Base-by-base conservation (phyloP, 257 asterid genomes). In the Nicotiana noctiflora region DNA sequence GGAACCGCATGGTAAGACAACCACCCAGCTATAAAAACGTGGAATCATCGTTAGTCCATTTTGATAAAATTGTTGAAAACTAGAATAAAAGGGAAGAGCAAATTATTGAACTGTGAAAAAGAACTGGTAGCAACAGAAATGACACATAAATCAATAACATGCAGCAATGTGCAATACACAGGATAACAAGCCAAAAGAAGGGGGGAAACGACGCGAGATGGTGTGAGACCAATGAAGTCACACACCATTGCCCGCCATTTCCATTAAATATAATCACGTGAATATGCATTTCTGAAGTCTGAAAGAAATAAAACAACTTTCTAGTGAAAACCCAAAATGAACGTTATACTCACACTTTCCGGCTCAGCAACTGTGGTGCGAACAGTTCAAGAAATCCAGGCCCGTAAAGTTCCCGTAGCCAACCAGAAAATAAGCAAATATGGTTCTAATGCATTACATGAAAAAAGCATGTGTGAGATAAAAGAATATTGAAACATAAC, bases 351-450 rank as follows among this genome's bases (percentile, higher is more conserved):
- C 88, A 96, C 99, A 94, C 95, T 91, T 94, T 92, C 88, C 97
- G 87, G 2, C 95, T 90, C 80, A 96, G 98, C 40, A 91, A 84
- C 49, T 93, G 94, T 55, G 97, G 98, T 76, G 98, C 98, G 77
- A 96, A 82, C 74, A 86, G 84, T 83, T 91, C 97, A 75, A 96
- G 89, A 84, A 96, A 90, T 74, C 97, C 91, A 59, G 98, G 99
- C 78, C 98, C 99, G 77, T 90, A 88, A 81, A 91, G 88, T 82
- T 94, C 98, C 25, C 84, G 84, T 88, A 94, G 89, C 97, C 93
- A 92, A 76, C 99, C 98, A 88, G 98, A 94, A 86, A 94, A 96
- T 67, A 96, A 90, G 94, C 97, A 89, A 77, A 92, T 75, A 67
- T 90, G 93, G 78, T 60, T 88, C 98, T 94, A 89, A 62, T 79